A percentile compares a stretch with the other conserved stretches of the same genome.
These are phyloP conservation scores for Naganishia liquefaciens DNA, from an alignment of 1,284 basidiomycete species.

Conservation along the genomic window DNA sequence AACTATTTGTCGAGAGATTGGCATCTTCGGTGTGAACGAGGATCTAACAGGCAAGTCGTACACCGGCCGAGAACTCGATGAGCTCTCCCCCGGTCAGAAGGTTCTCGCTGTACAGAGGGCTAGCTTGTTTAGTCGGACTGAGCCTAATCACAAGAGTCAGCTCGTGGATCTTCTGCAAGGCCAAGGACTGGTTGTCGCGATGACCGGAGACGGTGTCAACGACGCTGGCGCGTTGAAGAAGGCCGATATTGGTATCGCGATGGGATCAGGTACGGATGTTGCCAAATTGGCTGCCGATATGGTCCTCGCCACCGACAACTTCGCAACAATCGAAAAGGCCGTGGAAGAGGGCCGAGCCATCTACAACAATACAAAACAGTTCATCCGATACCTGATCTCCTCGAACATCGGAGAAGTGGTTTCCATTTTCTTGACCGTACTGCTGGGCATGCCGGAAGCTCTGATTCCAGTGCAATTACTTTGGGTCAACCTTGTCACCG, in stretches of 20 bases:
- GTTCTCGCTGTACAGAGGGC: slow-evolving; percentile 80
- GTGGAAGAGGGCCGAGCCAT: slow-evolving; percentile 96
- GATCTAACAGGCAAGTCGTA: slow-evolving; percentile 88
- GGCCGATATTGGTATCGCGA: slow-evolving; percentile 97
- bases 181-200: slow-evolving; percentile 92
- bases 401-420: slow-evolving; percentile 99
- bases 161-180: slow-evolving; percentile 93
- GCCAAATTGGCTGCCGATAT: slow-evolving; percentile 97
- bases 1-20: slow-evolving; percentile 93
- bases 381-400: slow-evolving; percentile 67
- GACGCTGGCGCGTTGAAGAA: slow-evolving; percentile 95
- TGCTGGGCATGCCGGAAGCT: slow-evolving; percentile 97
- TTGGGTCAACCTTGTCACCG: slow-evolving; percentile 92
- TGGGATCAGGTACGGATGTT: slow-evolving; percentile 98
- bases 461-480: slow-evolving; percentile 96
- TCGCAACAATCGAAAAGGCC: slow-evolving; percentile 87
- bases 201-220: slow-evolving; percentile 96
- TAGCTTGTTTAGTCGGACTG: slow-evolving; percentile 87
- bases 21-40: slow-evolving; percentile 81
- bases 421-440: slow-evolving; percentile 93
- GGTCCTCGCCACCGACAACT: slow-evolving; percentile 70
- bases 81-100: slow-evolving; percentile 75
- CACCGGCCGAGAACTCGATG: slow-evolving; percentile 89
- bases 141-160: slow-evolving; percentile 92
- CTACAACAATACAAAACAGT: slow-evolving; percentile 99